Evolutionary conservation across 1,284 basidiomycete species (phyloP).

Genomic region (Sporisorium exsertum): DNA sequence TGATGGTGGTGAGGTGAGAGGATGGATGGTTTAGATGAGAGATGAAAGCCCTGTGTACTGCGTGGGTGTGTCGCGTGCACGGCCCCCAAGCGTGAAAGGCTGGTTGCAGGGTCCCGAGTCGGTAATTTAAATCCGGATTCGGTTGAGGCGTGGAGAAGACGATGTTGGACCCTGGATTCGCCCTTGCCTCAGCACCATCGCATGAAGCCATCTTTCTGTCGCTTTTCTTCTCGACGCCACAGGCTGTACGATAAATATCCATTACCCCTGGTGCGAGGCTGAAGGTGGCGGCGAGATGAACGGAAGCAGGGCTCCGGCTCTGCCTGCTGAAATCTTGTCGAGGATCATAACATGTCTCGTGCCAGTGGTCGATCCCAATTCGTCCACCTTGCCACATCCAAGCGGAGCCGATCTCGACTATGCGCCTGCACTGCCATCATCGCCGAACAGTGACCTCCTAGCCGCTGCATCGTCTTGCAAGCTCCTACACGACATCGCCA

Average conservation of each 20-base stretch:
- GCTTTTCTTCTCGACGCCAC: background rate
- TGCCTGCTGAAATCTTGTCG: slow-evolving; percentile 36
- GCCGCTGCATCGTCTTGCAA: slow-evolving; percentile 17
- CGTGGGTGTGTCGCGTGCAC: slow-evolving; percentile 1
- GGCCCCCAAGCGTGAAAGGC: slow-evolving; percentile 4
- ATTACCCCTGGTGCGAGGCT: background rate
- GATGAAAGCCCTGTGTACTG: background rate
- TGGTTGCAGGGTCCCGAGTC: slow-evolving; percentile 1
- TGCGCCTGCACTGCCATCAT: slow-evolving; percentile 13
- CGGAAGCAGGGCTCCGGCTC: slow-evolving; percentile 8
- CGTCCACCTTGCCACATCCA: slow-evolving; percentile 31
- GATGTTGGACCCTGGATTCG: slow-evolving; percentile 10
- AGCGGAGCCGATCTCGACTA: slow-evolving; percentile 16
- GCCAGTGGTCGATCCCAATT: slow-evolving; percentile 17
- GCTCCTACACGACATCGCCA: slow-evolving; percentile 20
- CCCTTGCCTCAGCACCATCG: background rate
- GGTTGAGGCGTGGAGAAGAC: slow-evolving; percentile 5
- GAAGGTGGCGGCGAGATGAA: background rate
- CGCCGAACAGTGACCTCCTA: slow-evolving; percentile 16
- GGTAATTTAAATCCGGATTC: slow-evolving; percentile 4
- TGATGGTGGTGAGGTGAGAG: slow-evolving; percentile 2
- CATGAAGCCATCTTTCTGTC: background rate
- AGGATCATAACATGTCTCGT: slow-evolving; percentile 29
- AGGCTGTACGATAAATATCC: no score
- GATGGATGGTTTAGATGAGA: background rate